phyloP scores from a whole-genome alignment of 176 grass and related monocot species.

The Bromus sterilis region DNA sequence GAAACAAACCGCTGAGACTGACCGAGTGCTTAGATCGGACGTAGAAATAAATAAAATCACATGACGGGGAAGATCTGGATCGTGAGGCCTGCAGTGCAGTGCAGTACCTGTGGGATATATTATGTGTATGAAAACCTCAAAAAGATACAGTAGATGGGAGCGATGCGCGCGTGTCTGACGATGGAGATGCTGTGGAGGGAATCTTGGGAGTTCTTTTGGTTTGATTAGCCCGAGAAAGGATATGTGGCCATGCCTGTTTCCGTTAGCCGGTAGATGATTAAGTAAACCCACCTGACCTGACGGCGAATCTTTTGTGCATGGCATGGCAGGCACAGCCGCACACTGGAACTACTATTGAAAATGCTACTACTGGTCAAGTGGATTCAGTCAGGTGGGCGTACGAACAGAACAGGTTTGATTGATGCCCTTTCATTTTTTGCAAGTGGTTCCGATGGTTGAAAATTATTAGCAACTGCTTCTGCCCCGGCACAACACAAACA shows the following conservation, averaged over 20 bases:
- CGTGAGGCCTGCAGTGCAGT: too few relatives aligned
- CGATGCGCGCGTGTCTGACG: background rate
- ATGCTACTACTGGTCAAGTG: background rate
- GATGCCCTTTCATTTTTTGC: background rate
- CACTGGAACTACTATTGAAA: background rate
- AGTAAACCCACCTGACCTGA: conserved; percentile 32
- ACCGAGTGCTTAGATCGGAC: too few relatives aligned
- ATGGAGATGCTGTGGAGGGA: conserved; percentile 22
- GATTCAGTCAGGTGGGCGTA: background rate
- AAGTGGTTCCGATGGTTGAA: background rate
- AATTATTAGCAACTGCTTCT: background rate
- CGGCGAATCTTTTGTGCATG: conserved; percentile 23
- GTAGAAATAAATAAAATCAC: too few relatives aligned
- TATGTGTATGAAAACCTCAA: background rate
- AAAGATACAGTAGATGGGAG: background rate
- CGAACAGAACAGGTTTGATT: background rate
- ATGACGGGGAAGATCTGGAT: too few relatives aligned
- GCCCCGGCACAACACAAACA: too few relatives aligned
- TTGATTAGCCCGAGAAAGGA: conserved; percentile 18
- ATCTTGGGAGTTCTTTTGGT: conserved; percentile 24
- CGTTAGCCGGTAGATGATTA: background rate
- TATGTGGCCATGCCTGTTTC: background rate
- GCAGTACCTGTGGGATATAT: too few relatives aligned
- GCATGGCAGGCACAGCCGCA: conserved; percentile 16
- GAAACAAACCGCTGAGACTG: too few relatives aligned